Base-by-base conservation (phyloP, 2,329 filamentous ascomycete species). In the Diaporthe capsici region DNA sequence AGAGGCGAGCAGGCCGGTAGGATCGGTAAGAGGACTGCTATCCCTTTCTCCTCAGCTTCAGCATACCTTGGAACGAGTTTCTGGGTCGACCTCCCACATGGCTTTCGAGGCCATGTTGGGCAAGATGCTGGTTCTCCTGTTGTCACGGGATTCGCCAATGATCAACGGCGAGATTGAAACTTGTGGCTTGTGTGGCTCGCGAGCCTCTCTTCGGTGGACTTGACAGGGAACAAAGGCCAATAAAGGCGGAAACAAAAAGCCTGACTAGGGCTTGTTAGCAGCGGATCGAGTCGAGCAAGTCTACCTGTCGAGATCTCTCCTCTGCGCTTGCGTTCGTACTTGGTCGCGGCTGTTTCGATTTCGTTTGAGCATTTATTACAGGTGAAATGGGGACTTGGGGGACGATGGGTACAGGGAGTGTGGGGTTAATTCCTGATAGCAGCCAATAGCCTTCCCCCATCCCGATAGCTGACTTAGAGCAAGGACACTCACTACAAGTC, bases 41-140 rank as follows among this genome's bases (percentile, higher is more conserved):
- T 63, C 17, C 22, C 25, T 34, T 15, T 15, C n/a, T 17, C 20
- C 37, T 25, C 53, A 44, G 58, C 25, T 51, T 39, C 67, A 72
- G 60, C 71, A 31, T 63, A 97, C 96, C 92, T 98, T 98, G 83
- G 94, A 95, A 86, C 95, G 92, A 77, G 96, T 98, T 89, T 98
- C 96, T 67, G 97, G 97, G 86, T 99, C 97, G 79, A 99, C 95
- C 88, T 99, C 97, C 97, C 97, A 99, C 94, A 98, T 96, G 80
- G 90, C 91, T 86, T 96, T 96, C 82, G 91, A 89, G 79, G 91
- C 87, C 91, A 92, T 91, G 74, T 79, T 81, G 79, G 79, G 75
- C 76, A 75, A 53, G 42, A 60, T 34, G 37, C 53, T 20, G 47
- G 47, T 58, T n/a, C 34, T 49, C 63, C 57, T 75, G 61, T 71